These are phyloP conservation scores for Pseudocercospora musae DNA, from an alignment of 2,329 filamentous ascomycete genomes.

Conservation along the genomic window DNA sequence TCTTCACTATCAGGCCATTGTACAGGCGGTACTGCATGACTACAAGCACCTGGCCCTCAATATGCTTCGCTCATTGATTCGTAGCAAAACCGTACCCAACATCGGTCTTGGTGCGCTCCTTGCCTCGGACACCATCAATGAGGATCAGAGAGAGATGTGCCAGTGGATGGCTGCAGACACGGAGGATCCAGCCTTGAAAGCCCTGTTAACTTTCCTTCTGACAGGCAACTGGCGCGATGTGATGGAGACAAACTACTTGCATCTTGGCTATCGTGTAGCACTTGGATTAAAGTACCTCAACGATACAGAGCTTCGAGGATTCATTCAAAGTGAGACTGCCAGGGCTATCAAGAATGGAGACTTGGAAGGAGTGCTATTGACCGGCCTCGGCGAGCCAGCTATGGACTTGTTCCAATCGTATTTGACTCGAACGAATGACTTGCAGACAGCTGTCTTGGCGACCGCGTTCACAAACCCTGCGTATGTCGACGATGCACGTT, in stretches of 20 bases:
- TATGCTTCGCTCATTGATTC: constrained; percentile 65
- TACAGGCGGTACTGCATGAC: constrained; percentile 71
- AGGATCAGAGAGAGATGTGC: constrained; percentile 60
- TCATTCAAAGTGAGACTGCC: constrained; percentile 53
- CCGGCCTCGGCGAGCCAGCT: constrained; percentile 68
- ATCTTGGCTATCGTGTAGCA: constrained; percentile 69
- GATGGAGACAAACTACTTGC: constrained; percentile 68
- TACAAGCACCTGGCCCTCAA: constrained; percentile 66
- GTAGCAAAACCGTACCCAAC: constrained; percentile 62
- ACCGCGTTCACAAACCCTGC: constrained; percentile 70
- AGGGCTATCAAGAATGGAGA: constrained; percentile 64
- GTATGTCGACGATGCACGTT: constrained; percentile 74
- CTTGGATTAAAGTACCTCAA: constrained; percentile 71
- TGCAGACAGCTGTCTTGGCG: constrained; percentile 74
- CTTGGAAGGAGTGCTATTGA: constrained; percentile 73
- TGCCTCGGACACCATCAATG: constrained; percentile 49
- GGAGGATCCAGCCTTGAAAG: constrained; percentile 74
- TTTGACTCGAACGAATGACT: constrained; percentile 70
- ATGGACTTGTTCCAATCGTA: constrained; percentile 75
- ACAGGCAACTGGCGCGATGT: constrained; percentile 74
- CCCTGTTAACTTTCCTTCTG: constrained; percentile 73
- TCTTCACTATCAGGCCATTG: constrained; percentile 71
- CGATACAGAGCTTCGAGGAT: constrained; percentile 45
- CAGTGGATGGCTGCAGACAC: constrained; percentile 61
- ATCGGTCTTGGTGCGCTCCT: constrained; percentile 49